Conservation (phyloP, 805 yeast genomes). For the Saturnispora hagleri region DNA sequence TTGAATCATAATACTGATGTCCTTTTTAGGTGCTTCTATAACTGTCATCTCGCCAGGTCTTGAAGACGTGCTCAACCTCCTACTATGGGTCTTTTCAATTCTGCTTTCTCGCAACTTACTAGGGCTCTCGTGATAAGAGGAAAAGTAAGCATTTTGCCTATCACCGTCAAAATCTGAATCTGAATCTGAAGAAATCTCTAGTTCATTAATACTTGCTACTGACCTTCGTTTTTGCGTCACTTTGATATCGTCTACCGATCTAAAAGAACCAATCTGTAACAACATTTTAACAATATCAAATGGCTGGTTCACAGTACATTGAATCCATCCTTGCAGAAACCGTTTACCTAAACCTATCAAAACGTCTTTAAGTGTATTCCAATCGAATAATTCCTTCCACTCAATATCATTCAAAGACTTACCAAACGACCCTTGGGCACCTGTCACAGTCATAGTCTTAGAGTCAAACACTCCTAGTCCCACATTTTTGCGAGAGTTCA, state of each 20-base stretch:
- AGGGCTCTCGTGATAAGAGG: slow-evolving; percentile 18
- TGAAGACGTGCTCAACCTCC: slow-evolving; percentile 10
- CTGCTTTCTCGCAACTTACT: slow-evolving; percentile 20
- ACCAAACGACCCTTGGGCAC: background rate
- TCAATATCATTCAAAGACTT: slow-evolving; percentile 38
- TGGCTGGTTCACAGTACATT: slow-evolving; percentile 72
- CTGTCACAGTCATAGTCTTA: slow-evolving; percentile 7
- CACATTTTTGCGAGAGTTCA: background rate
- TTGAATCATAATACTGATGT: slow-evolving; percentile 24
- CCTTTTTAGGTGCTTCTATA: background rate
- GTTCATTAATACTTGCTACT: background rate
- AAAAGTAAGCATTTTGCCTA: slow-evolving; percentile 16
- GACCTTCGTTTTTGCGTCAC: background rate
- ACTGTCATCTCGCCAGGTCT: background rate
- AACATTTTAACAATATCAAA: slow-evolving; percentile 74
- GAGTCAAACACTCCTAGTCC: slow-evolving; percentile 11
- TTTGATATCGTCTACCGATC: slow-evolving; percentile 13
- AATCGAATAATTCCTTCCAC: slow-evolving; percentile 56
- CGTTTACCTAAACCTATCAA: slow-evolving; percentile 49
- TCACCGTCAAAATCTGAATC: slow-evolving; percentile 20
- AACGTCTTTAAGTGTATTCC: slow-evolving; percentile 47
- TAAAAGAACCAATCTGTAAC: slow-evolving; percentile 69
- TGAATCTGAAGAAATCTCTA: slow-evolving; percentile 12
- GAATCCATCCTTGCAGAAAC: slow-evolving; percentile 59
- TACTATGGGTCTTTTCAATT: slow-evolving; percentile 22